phyloP scores from a whole-genome alignment of 2,329 filamentous ascomycete genomes.

The Xenosphaeropsis pyriputrescens region DNA sequence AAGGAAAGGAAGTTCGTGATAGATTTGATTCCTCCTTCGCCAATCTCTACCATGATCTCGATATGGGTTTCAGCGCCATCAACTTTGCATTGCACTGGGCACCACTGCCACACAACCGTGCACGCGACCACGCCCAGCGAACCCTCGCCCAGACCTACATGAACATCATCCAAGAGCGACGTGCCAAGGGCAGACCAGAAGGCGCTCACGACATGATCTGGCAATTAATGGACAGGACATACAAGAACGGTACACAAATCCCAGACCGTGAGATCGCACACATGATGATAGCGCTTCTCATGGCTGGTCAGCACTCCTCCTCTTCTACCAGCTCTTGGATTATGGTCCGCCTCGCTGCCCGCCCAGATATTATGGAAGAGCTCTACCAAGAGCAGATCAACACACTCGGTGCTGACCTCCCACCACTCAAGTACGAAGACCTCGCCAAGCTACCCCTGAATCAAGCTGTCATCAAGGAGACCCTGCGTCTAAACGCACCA shows the following conservation, averaged over 20 bases:
- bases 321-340: slow-evolving; percentile 79
- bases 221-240: slow-evolving; percentile 73
- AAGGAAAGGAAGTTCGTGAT: slow-evolving; percentile 69
- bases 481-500: slow-evolving; percentile 76
- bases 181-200: slow-evolving; percentile 34
- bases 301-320: slow-evolving; percentile 85
- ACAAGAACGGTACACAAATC: slow-evolving; percentile 70
- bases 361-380: slow-evolving; percentile 66
- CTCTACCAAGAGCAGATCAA: slow-evolving; percentile 70
- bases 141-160: slow-evolving; percentile 74
- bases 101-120: slow-evolving; percentile 76
- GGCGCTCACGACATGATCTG: slow-evolving; percentile 69
- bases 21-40: slow-evolving; percentile 72
- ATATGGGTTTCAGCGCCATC: slow-evolving; percentile 78
- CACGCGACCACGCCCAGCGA: slow-evolving; percentile 63
- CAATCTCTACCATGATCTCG: slow-evolving; percentile 72
- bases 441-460: slow-evolving; percentile 70
- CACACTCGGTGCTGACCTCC: slow-evolving; percentile 59
- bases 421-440: slow-evolving; percentile 61
- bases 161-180: slow-evolving; percentile 64
- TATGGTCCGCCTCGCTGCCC: slow-evolving; percentile 62
- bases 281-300: slow-evolving; percentile 88
- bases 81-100: slow-evolving; percentile 88
- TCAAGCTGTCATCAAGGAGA: slow-evolving; percentile 78
- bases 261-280: slow-evolving; percentile 76